These are phyloP conservation scores for Epicoccum sorghinum DNA, from an alignment of 2,329 filamentous ascomycete genomes.

Conservation along the genomic window DNA sequence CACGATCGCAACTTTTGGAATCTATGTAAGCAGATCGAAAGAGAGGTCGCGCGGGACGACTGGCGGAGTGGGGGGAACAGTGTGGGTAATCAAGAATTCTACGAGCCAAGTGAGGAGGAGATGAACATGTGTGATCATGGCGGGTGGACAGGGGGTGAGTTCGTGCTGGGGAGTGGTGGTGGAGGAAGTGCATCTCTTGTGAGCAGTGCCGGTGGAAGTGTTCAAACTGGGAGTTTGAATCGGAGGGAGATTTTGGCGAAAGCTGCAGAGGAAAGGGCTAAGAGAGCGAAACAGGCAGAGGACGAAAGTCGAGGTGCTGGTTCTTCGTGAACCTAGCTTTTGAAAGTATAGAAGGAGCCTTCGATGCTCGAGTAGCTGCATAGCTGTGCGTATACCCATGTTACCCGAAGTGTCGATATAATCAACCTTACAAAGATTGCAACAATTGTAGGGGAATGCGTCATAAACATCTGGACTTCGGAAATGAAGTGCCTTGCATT, in stretches of 20 bases:
- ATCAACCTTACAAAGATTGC: background rate
- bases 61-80: slow-evolving; percentile 71
- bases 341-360: too few species aligned
- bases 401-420: background rate
- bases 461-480: too few species aligned
- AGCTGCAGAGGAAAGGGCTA: slow-evolving; percentile 71
- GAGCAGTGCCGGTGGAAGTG: slow-evolving; percentile 31
- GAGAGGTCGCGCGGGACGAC: slow-evolving; percentile 80
- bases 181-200: slow-evolving; percentile 23
- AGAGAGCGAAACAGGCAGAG: slow-evolving; percentile 56
- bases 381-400: slow-evolving; percentile 5
- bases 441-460: background rate
- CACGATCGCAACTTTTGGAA: slow-evolving; percentile 93
- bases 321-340: background rate
- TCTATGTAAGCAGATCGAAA: slow-evolving; percentile 83
- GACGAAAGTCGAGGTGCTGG: slow-evolving; percentile 38
- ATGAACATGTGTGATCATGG: slow-evolving; percentile 48
- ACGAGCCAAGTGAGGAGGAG: slow-evolving; percentile 38
- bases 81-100: slow-evolving; percentile 43
- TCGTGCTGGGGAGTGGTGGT: slow-evolving; percentile 39
- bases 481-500: too few species aligned
- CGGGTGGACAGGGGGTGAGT: slow-evolving; percentile 52
- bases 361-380: background rate
- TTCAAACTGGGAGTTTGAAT: slow-evolving; percentile 58
- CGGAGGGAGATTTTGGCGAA: slow-evolving; percentile 76